Conservation (phyloP, 1,139 yeast genomes). For the Hansenula sp. region DNA sequence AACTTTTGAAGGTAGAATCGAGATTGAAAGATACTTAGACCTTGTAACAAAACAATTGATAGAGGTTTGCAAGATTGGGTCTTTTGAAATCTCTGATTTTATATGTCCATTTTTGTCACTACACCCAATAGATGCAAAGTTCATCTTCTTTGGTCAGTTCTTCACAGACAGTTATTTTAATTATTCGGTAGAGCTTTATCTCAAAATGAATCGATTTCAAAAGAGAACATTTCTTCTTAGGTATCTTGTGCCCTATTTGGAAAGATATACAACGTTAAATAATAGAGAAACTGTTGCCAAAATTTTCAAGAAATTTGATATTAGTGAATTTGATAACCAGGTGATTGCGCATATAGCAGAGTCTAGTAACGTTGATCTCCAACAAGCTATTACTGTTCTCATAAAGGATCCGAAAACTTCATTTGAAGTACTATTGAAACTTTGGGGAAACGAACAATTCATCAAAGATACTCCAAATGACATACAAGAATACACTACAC, state of each 20-base stretch:
- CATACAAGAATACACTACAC: constrained; percentile 10
- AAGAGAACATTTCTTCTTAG: constrained; percentile 20
- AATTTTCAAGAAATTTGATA: constrained; percentile 17
- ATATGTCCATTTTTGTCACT: constrained; percentile 23
- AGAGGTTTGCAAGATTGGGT: constrained; percentile 11
- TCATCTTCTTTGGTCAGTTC: constrained; percentile 20
- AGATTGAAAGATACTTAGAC: constrained; percentile 22
- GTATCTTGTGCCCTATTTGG: constrained; percentile 23
- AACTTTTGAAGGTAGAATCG: constrained; percentile 20
- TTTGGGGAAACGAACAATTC: constrained; percentile 23
- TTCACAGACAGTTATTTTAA: constrained; percentile 15
- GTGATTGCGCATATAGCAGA: constrained; percentile 11
- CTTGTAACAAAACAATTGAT: constrained; percentile 24
- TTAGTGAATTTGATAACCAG: constrained; percentile 11
- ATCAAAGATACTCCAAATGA: constrained; percentile 11
- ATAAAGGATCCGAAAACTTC: constrained; percentile 2
- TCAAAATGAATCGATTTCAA: constrained; percentile 16
- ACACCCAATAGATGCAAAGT: constrained; percentile 25
- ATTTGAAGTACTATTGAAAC: constrained; percentile 4
- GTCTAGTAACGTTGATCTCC: constrained; percentile 18
- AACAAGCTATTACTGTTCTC: constrained; percentile 18
- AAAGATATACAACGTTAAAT: constrained; percentile 8
- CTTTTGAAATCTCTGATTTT: constrained; percentile 12
- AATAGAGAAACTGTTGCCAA: constrained; percentile 16
- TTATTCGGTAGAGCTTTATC: constrained; percentile 7